Conservation (phyloP, 2,329 filamentous ascomycete species). For the Penicillium thymicola region DNA sequence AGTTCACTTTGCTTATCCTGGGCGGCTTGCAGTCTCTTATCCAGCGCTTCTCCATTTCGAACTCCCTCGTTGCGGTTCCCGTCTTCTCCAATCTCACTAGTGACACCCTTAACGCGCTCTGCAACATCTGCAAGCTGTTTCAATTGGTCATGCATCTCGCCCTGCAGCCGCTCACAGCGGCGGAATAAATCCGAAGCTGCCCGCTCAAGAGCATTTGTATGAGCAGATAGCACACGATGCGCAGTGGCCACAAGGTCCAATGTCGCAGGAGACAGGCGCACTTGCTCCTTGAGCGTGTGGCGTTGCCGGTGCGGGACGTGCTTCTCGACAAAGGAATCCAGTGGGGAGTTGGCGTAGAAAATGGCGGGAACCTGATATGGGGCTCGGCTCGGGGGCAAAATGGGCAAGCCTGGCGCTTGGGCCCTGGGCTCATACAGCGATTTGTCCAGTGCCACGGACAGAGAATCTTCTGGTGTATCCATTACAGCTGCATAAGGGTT, state of each 20-base stretch:
- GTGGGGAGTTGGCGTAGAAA: slow-evolving; percentile 38
- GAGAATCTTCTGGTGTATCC: slow-evolving; percentile 45
- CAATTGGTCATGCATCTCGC: slow-evolving; percentile 49
- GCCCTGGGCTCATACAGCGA: slow-evolving; percentile 26
- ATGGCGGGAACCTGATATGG: slow-evolving; percentile 44
- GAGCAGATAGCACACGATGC: slow-evolving; percentile 46
- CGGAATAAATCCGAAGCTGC: slow-evolving; percentile 53
- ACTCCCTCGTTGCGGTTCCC: slow-evolving; percentile 32
- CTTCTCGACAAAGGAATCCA: slow-evolving; percentile 43
- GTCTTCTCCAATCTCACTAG: slow-evolving; percentile 38
- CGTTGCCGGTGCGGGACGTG: slow-evolving; percentile 44
- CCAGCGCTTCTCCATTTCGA: slow-evolving; percentile 34
- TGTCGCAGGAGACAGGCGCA: slow-evolving; percentile 48
- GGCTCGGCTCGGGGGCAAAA: slow-evolving; percentile 35
- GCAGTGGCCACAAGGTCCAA: slow-evolving; percentile 48
- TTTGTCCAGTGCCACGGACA: slow-evolving; percentile 28
- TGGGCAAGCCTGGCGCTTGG: slow-evolving; percentile 21
- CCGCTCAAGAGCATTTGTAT: slow-evolving; percentile 46
- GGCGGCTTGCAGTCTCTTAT: slow-evolving; percentile 41
- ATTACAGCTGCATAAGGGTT: slow-evolving; percentile 52
- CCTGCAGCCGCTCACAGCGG: slow-evolving; percentile 48
- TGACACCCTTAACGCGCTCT: slow-evolving; percentile 44
- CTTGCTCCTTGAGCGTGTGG: slow-evolving; percentile 43
- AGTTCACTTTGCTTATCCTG: slow-evolving; percentile 42
- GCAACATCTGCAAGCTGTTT: slow-evolving; percentile 45